phyloP scores from a whole-genome alignment of 2,329 filamentous ascomycete genomes.

The Ascochyta pisi region DNA sequence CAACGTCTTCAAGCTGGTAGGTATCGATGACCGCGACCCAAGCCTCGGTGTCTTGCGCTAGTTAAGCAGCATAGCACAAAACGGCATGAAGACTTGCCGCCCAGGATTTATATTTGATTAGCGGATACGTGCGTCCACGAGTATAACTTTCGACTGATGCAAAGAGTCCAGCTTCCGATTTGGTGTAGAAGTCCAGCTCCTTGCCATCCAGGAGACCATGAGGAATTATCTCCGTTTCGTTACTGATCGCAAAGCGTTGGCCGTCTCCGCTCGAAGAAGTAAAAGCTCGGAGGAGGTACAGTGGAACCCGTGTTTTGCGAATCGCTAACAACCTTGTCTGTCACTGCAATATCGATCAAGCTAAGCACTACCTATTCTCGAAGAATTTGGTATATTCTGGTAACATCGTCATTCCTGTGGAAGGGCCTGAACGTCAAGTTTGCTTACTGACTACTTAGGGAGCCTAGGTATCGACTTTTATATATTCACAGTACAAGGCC shows the following conservation, averaged over 20 bases:
- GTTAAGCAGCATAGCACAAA: constrained; percentile 2
- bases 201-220: constrained; percentile 5
- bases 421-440: no score
- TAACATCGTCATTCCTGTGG: no score
- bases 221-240: constrained; percentile 2
- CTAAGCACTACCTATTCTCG: not conserved
- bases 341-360: no score
- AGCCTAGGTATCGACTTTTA: no score
- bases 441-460: no score
- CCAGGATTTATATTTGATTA: constrained; percentile 11
- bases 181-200: constrained; percentile 1
- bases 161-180: not conserved
- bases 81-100: constrained; percentile 12
- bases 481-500: no score
- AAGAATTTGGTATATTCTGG: not conserved
- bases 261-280: not conserved
- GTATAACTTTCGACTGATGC: not conserved
- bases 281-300: constrained; percentile 18
- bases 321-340: not conserved
- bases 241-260: constrained; percentile 3
- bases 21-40: constrained; percentile 10
- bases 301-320: constrained; percentile 7
- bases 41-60: not conserved
- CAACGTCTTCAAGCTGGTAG: constrained; percentile 1
- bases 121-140: not conserved